Evolutionary conservation across 2,329 filamentous ascomycete species (phyloP), one percentile per base, ranked within the genome.

Genomic region (Aspergillus phoenicis): DNA sequence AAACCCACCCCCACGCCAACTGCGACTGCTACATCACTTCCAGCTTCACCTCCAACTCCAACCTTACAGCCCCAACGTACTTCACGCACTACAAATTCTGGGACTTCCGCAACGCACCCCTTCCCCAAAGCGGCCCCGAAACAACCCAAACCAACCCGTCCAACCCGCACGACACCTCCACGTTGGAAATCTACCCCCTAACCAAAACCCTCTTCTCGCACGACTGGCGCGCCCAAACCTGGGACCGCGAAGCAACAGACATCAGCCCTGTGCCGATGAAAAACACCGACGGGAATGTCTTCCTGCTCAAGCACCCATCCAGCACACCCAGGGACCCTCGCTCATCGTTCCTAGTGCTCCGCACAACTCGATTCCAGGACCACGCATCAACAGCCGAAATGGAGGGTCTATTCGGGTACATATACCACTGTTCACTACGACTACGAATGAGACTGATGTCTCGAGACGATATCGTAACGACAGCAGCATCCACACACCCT

Each of bases 21-120:
- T 83, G 82, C 64, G 77, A 80, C 57, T 83, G 82, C 71, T 84
- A 82, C 62, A 73, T 79, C 8, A 75, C 83, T 28, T 75, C 77
- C 1, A 75, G 75, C 5, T 66, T 36, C 15, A 38, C 41, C 48
- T 83, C 81, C 71, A 83, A 82, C 62, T 75, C 77, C 1, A 74
- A 75, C 5, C 66, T 3, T 1, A 13, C 77, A 3, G 72, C 77
- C 8, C 77, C 78, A 17, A 72, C 75, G 6, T 82, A 81, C 70
- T 84, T 84, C 65, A 76, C 80, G 51, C 77, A 83, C 69, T 80
- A 84, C 73, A 78, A 77, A 54, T 80, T 84, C 68, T 83, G 77
- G 73, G 82, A 84, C 69, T 84, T 84, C 64, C 80, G 82, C 26
- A 71, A 76, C 41, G 71, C 82, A 7, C 68, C 73, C 17, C 66